Percentiles rank a stretch among this genome's conserved stretches.
Conservation (phyloP, 495 filamentous ascomycete species). For the Glonium stellatum region DNA sequence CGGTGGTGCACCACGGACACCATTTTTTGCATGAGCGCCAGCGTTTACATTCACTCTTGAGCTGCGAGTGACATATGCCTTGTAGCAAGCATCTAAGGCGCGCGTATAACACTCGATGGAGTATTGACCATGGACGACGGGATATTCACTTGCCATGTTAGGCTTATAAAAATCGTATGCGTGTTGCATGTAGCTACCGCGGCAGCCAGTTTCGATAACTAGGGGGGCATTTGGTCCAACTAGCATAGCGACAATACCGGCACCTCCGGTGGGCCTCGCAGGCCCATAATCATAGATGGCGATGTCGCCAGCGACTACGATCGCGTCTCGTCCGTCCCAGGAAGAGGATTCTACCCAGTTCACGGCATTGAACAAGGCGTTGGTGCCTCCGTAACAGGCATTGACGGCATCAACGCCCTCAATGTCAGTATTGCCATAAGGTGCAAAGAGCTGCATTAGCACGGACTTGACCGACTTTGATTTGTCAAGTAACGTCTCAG, state of each 20-base stretch:
- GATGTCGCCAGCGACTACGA: conserved; percentile 95
- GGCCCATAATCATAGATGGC: conserved; percentile 97
- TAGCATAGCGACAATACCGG: too few relatives aligned
- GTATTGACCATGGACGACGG: conserved; percentile 92
- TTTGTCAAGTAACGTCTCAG: conserved; percentile 97
- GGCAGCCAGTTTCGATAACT: conserved; percentile 83
- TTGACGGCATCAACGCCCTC: conserved; percentile 96
- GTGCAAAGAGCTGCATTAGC: conserved; percentile 90
- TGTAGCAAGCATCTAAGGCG: conserved; percentile 93
- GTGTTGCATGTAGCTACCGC: conserved; percentile 88
- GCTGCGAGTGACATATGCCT: conserved; percentile 80
- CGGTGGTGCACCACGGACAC: too few relatives aligned
- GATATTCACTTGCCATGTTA: conserved; percentile 95
- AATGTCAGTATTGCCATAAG: conserved; percentile 79
- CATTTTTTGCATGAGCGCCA: too few relatives aligned
- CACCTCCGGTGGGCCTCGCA: conserved; percentile 85
- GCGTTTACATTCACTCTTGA: too few relatives aligned
- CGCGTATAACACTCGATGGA: conserved; percentile 93
- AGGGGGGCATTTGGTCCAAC: conserved; percentile 90
- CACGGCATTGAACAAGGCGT: conserved; percentile 91
- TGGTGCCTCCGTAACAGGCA: conserved; percentile 97
- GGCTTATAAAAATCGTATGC: conserved; percentile 99
- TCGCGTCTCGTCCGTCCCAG: conserved; percentile 92
- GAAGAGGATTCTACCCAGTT: conserved; percentile 98
- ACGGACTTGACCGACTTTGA: conserved; percentile 99